Base-by-base conservation (phyloP, 2,329 filamentous ascomycete genomes). In the Macrophomina pseudophaseolina region DNA sequence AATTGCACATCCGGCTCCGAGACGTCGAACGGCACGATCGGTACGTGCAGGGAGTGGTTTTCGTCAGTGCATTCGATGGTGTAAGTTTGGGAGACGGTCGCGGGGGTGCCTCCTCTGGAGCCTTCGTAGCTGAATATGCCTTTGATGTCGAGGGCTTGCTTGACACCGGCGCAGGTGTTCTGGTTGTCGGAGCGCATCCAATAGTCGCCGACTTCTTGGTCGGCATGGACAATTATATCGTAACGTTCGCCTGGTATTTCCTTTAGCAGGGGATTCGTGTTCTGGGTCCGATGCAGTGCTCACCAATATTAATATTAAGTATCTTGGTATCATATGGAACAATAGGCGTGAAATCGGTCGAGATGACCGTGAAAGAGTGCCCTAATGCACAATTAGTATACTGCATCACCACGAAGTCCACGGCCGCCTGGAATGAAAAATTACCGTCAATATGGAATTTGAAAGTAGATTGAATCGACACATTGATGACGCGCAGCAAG, bases 401-500 rank as follows among this genome's bases (percentile, higher is more conserved):
- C 35, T 7, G 7, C 3, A 38, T 12, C 1, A 2, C 23, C 5
- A 18, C 14, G n/a, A 5, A 4, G 3, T 28, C 5, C 9, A 56
- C 28, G 23, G 9, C 16, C n/a, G 16, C 5, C 9, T 11, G 0
- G 28, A 18, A 4, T 28, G 7, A 1, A 30, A 23, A 23, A 67
- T 59, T 66, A 68, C 74, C 74, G 64, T 81, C 80, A 48, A 82
- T 79, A 62, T 75, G 76, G 71, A 83, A 82, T 66, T 79, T 79
- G 70, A 77, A 81, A 18, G 76, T 79, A 0, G 79, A 77, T 48
- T 78, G 75, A 16, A 76, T 75, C 2, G 74, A 72, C 3, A 83
- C 75, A 75, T 90, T 90, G 73, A 89, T 82, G 63, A 90, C 79
- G 0, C 88, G 83, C 12, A 86, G 80, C 12, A 86, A 84, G 73